Base-by-base conservation (phyloP, 2,329 filamentous ascomycete genomes). In the Trichoderma sp. region DNA sequence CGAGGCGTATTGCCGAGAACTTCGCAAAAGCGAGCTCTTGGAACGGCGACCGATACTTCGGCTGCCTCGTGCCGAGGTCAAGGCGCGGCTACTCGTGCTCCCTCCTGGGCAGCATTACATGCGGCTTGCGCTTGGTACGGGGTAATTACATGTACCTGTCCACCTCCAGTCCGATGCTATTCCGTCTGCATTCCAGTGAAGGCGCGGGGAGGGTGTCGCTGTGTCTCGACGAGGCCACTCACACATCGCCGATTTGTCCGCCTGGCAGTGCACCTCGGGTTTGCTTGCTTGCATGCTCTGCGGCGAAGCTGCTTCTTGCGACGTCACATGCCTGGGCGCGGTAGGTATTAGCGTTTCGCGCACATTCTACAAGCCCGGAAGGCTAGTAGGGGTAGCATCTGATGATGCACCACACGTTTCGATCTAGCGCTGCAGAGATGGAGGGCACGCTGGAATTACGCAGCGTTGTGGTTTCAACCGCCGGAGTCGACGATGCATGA, bases 1-100 rank as follows among this genome's bases (percentile, higher is more conserved):
- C 64, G 64, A 66, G 58, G 30, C 3, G 39, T 51, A 62, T 48
- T 43, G 45, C 64, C 64, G 64, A 66, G 58, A 51, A 34, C 44
- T 66, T 66, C 64, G 64, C 64, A 61, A 66, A 62, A 66, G 34
- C 64, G 64, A 63, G 64, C 58, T 34, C 43, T 34, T 41, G 34
- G 26, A 41, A 39, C 64, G 64, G 58, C 58, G 64, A 58, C 64
- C 64, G 64, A 56, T 55, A 45, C 24, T 57, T 62, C 48, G 50
- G 41, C 39, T 54, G 34, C 39, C 48, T 55, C 50, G 19, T 52
- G 51, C 64, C 64, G 64, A 66, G 56, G 57, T 58, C 47, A 9
- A 56, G 48, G 26, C 47, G 55, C 52, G 57, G 57, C 55, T 39
- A 48, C 47, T 47, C 45, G n/a, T 39, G 34, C 34, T 39, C 12